A percentile compares a stretch with the other conserved stretches of the same genome.
Conservation (phyloP, 2,329 filamentous ascomycete species). For the Claviceps africana region DNA sequence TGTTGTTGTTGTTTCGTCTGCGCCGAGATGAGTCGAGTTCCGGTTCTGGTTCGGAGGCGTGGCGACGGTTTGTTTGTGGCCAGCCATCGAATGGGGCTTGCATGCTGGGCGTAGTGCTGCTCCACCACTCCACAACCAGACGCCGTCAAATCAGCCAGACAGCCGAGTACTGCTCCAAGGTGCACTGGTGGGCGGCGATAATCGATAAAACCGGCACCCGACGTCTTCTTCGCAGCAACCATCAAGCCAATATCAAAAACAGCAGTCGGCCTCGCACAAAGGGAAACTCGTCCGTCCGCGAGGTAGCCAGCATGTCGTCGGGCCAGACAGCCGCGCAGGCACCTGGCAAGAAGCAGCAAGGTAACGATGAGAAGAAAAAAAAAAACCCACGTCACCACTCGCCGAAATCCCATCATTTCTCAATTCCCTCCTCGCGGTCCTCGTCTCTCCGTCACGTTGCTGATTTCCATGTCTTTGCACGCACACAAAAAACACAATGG, state of each 20-base stretch:
- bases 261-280: neutral
- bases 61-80: neutral
- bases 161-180: neutral
- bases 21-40: neutral
- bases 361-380: slow-evolving; percentile 23
- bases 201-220: neutral
- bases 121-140: neutral
- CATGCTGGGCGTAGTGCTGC: neutral
- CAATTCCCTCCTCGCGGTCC: neutral
- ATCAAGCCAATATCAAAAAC: too few species aligned
- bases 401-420: neutral
- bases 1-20: neutral
- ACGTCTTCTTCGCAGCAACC: too few species aligned
- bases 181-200: neutral
- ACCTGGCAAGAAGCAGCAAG: slow-evolving; percentile 60
- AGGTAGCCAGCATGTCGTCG: neutral
- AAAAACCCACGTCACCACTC: neutral
- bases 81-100: neutral
- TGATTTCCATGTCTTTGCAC: neutral
- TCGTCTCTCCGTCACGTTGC: neutral
- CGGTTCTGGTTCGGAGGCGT: neutral
- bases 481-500: neutral
- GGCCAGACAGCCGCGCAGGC: slow-evolving; percentile 18
- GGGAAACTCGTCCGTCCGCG: neutral
- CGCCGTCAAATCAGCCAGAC: too few species aligned